Evolutionary conservation across 805 yeast species (phyloP).

Genomic region (Tanozyma kutaoensis): DNA sequence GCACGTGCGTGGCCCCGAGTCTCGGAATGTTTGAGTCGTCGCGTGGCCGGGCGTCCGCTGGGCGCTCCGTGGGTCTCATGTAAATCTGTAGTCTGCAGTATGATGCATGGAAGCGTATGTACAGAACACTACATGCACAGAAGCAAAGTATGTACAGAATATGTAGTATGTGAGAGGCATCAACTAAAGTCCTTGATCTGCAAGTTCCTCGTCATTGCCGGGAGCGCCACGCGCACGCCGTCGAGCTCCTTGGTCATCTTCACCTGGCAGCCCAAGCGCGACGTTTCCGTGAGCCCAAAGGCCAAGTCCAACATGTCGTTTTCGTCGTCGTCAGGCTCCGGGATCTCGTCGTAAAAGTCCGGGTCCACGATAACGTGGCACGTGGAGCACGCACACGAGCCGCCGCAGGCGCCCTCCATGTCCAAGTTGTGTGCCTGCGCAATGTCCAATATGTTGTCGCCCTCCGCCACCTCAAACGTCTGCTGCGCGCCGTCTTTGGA

Average conservation of each 20-base stretch:
- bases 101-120: too few species aligned
- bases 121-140: too few species aligned
- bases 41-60: too few species aligned
- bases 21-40: too few species aligned
- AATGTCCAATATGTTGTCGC: slow-evolving; percentile 83
- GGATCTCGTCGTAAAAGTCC: slow-evolving; percentile 77
- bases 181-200: slow-evolving; percentile 66
- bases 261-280: slow-evolving; percentile 91
- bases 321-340: slow-evolving; percentile 95
- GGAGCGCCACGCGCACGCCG: slow-evolving; percentile 89
- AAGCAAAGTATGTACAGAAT: too few species aligned
- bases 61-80: too few species aligned
- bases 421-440: slow-evolving; percentile 91
- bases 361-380: slow-evolving; percentile 97
- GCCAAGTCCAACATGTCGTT: slow-evolving; percentile 98
- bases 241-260: slow-evolving; percentile 81
- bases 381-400: slow-evolving; percentile 97
- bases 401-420: slow-evolving; percentile 98
- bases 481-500: slow-evolving; percentile 83
- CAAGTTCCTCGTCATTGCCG: slow-evolving; percentile 93
- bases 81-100: too few species aligned
- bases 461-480: slow-evolving; percentile 78
- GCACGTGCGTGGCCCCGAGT: too few species aligned
- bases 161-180: not conserved
- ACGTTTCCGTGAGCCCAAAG: slow-evolving; percentile 92